A percentile compares a stretch with the other conserved stretches of the same genome.
Conservation (phyloP, 2,329 filamentous ascomycete genomes). For the Ascochyta rabiei region DNA sequence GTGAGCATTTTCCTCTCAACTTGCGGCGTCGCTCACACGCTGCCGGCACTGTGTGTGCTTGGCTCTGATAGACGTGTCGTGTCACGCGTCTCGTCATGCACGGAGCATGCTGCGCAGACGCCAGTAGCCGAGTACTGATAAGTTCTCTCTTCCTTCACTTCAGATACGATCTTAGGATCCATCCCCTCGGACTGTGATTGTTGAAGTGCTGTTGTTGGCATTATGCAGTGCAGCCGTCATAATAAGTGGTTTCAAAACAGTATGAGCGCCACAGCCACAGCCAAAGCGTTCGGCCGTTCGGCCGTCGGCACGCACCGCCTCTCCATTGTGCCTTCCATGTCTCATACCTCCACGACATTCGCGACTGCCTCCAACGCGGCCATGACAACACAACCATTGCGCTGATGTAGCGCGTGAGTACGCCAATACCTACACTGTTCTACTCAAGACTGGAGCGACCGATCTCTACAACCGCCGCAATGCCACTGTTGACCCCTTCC, state of each 20-base stretch:
- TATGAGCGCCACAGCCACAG: conserved; percentile 5
- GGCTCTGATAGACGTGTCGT: no score
- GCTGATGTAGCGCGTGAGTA: conserved; percentile 6
- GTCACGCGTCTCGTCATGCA: not conserved
- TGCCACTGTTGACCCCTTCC: conserved; percentile 43
- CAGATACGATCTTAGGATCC: not conserved
- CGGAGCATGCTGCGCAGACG: not conserved
- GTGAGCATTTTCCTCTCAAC: no score
- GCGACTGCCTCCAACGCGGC: not conserved
- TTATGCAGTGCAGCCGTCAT: not conserved
- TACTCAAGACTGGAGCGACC: not conserved
- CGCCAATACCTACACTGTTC: not conserved
- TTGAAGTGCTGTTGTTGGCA: not conserved
- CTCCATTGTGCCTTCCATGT: not conserved
- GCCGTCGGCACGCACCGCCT: conserved; percentile 8
- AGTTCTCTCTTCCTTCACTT: not conserved
- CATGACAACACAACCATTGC: not conserved
- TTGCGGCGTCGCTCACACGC: no score
- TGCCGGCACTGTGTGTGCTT: no score
- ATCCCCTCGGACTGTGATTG: not conserved
- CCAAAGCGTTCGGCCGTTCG: not conserved
- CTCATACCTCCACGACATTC: not conserved
- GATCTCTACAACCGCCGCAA: conserved; percentile 19
- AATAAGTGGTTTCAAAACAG: not conserved
- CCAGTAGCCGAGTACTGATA: not conserved